These are phyloP conservation scores for Colletotrichum lini DNA, from an alignment of 2,329 filamentous ascomycete species.

Conservation along the genomic window DNA sequence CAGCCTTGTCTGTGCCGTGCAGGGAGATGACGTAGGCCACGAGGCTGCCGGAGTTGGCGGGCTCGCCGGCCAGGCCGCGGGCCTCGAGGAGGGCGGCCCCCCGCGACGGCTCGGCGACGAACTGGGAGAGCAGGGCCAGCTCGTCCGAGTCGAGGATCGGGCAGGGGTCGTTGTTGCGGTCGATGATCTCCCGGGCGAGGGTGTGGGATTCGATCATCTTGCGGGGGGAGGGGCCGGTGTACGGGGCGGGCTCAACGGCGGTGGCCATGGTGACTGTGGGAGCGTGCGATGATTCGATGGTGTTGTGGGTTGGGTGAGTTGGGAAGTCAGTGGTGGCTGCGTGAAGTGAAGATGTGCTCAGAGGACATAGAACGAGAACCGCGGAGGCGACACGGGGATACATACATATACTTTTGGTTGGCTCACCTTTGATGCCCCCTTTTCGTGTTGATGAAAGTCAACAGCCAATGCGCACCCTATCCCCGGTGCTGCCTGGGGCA, in stretches of 20 bases:
- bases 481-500: background rate
- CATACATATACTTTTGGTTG: background rate
- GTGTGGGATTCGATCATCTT: constrained; percentile 42
- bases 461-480: background rate
- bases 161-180: constrained; percentile 39
- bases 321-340: background rate
- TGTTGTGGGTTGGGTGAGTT: background rate
- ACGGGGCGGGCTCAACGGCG: constrained; percentile 15
- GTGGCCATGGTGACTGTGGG: constrained; percentile 18
- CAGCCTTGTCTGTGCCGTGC: constrained; percentile 28
- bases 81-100: constrained; percentile 21
- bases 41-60: constrained; percentile 33
- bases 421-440: background rate
- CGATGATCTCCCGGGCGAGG: constrained; percentile 42
- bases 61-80: background rate
- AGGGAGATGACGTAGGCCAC: constrained; percentile 37
- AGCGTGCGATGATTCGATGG: background rate
- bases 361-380: background rate
- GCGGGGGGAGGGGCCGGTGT: constrained; percentile 39
- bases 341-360: background rate
- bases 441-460: no score
- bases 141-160: constrained; percentile 38
- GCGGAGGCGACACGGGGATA: background rate
- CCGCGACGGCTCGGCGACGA: constrained; percentile 22
- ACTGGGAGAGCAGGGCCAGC: constrained; percentile 27